These are phyloP conservation scores for Aspergillus sp. DNA, from an alignment of 2,329 filamentous ascomycete species.

Conservation along the genomic window DNA sequence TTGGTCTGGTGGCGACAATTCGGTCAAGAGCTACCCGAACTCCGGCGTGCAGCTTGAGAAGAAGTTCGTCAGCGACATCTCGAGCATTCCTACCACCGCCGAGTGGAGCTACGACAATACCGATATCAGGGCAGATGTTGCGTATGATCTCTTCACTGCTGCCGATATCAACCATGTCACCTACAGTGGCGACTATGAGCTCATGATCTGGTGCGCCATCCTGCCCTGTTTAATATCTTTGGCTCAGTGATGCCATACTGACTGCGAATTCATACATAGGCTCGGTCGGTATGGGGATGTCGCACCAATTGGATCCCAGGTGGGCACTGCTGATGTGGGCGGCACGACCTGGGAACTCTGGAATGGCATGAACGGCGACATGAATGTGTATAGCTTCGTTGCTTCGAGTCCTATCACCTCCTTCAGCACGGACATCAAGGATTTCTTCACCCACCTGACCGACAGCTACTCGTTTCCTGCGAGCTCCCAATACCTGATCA, in stretches of 20 bases:
- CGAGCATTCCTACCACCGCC: constrained; percentile 41
- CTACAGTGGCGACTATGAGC: constrained; percentile 51
- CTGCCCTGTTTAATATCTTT: not conserved
- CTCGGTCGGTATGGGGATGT: constrained; percentile 51
- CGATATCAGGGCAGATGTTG: constrained; percentile 53
- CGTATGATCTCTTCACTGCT: constrained; percentile 58
- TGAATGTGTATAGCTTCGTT: constrained; percentile 58
- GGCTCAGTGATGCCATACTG: not conserved
- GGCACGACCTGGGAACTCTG: constrained; percentile 55
- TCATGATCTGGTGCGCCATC: constrained; percentile 57
- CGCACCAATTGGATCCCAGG: constrained; percentile 53
- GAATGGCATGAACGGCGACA: constrained; percentile 52
- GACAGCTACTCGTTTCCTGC: constrained; percentile 46
- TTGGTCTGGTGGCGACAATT: constrained; percentile 34
- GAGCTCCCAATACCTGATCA: constrained; percentile 50
- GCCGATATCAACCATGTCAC: constrained; percentile 37
- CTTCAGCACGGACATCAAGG: constrained; percentile 56
- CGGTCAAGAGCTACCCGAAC: constrained; percentile 42
- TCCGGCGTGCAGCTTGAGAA: constrained; percentile 30
- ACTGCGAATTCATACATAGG: constrained; percentile 5
- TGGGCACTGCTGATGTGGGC: constrained; percentile 51
- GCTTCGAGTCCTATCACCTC: constrained; percentile 40
- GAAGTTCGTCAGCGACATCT: constrained; percentile 25
- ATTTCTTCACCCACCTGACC: constrained; percentile 55
- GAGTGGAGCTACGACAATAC: constrained; percentile 49